Base-by-base conservation (phyloP, 2,329 filamentous ascomycete genomes). In the Penicillium verrucosum region DNA sequence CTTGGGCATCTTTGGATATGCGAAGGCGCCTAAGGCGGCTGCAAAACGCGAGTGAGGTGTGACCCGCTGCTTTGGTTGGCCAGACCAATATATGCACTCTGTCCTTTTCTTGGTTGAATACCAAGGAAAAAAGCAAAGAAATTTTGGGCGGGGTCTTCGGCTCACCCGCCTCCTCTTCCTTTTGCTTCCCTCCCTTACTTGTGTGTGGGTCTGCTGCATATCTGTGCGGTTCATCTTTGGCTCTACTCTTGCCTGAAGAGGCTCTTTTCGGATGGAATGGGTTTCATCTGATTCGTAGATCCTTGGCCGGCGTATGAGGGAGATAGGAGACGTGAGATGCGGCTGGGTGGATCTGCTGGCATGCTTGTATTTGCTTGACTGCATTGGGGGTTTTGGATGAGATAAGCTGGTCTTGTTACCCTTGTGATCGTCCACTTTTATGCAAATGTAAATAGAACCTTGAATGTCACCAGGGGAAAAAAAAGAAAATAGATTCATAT, bases 1-100 rank as follows among this genome's bases (percentile, higher is more conserved):
- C 6, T 54, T 80, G 16, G 87, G 86, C 0, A 37, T 81, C 2
- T 87, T 89, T 73, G 86, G 85, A 3, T 73, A 77, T 55, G 61
- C 68, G 12, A 68, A 57, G 57, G 62, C 59, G 16, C 49, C 59
- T 16, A 65, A 67, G 48, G 54, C 48, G 40, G 59, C 44, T 50
- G 62, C 57, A 32, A 71, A 72, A 75, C 76, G 69, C 79, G 79
- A 77, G 74, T 66, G 54, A 67, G 37, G 14, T 36, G 32, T 51
- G 36, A 54, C 11, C 44, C 52, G 34, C 49, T 57, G 8, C 36
- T 43, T 41, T 57, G 52, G 49, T 51, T 57, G 29, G 56, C 18
- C 47, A 45, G 30, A 47, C 49, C 56, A 25, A 25, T 36, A 45
- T 23, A 46, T 30, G 30, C 30, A 34, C 14, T 45, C 44, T 42